These are phyloP conservation scores for Fusarium brevicatenulatum DNA, from an alignment of 2,329 filamentous ascomycete species.

Conservation along the genomic window DNA sequence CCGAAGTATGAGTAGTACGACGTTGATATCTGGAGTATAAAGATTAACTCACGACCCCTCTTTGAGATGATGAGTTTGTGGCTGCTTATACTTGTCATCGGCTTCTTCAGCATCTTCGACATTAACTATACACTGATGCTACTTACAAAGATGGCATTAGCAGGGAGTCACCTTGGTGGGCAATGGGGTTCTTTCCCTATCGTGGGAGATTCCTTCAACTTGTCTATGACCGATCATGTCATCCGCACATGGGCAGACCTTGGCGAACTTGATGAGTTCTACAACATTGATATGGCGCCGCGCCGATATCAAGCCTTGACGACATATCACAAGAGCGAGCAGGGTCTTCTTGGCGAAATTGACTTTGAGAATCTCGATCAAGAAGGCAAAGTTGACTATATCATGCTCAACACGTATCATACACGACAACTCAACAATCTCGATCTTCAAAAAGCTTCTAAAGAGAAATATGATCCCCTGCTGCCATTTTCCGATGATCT, in stretches of 20 bases:
- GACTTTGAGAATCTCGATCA: slow-evolving; percentile 25
- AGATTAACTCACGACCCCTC: neutral
- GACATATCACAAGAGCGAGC: slow-evolving; percentile 15
- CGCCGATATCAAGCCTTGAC: slow-evolving; percentile 12
- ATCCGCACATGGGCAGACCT: slow-evolving; percentile 29
- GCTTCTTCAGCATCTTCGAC: neutral
- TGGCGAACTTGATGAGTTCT: slow-evolving; percentile 16
- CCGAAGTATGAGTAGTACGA: neutral
- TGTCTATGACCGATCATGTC: slow-evolving; percentile 28
- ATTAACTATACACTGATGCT: neutral
- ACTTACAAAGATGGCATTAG: slow-evolving; percentile 11
- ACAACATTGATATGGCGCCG: slow-evolving; percentile 20
- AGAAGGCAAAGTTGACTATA: slow-evolving; percentile 30
- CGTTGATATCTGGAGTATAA: slow-evolving; percentile 4
- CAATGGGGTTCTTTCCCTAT: slow-evolving; percentile 4
- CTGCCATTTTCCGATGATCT: slow-evolving; percentile 13
- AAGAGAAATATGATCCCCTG: neutral
- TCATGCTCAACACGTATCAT: slow-evolving; percentile 29
- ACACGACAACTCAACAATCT: slow-evolving; percentile 26
- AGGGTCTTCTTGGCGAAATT: slow-evolving; percentile 4
- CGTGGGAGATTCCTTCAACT: neutral
- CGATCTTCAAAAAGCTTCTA: neutral
- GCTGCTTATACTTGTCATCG: neutral
- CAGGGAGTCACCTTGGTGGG: neutral
- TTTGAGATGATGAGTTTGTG: neutral